Conservation (phyloP, 768 basidiomycete genomes). For the Lentinula raphanica region DNA sequence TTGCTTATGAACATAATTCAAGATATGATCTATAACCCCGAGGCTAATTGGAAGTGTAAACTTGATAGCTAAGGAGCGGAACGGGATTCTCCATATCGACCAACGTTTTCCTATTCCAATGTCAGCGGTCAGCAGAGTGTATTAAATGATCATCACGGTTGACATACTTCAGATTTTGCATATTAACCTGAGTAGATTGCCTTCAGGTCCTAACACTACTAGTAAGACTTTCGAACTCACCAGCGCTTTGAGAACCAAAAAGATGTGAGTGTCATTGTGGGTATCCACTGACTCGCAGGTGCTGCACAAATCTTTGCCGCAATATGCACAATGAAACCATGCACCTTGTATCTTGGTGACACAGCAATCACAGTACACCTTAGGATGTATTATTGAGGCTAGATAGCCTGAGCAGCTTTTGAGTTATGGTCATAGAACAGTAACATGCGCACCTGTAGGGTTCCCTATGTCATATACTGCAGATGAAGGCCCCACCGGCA, state of each 20-base stretch:
- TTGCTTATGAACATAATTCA: not conserved
- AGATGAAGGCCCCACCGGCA: conserved; percentile 52
- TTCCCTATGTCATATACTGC: conserved; percentile 27
- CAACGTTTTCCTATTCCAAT: conserved; percentile 22
- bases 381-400: conserved; percentile 48
- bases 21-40: not conserved
- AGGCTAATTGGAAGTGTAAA: not conserved
- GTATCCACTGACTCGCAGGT: conserved; percentile 76
- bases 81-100: conserved; percentile 39
- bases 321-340: conserved; percentile 91
- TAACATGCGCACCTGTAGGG: conserved; percentile 49
- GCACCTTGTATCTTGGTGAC: conserved; percentile 76
- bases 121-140: conserved; percentile 8
- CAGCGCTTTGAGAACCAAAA: conserved; percentile 81
- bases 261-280: conserved; percentile 78
- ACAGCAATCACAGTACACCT: conserved; percentile 84
- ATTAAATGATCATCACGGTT: not conserved
- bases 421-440: not conserved
- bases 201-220: not conserved
- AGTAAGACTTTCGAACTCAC: conserved; percentile 37
- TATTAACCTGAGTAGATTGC: conserved; percentile 52
- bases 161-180: conserved; percentile 64
- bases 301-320: conserved; percentile 81
- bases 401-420: conserved; percentile 49
- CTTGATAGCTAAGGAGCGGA: conserved; percentile 15